Evolutionary conservation across 2,329 filamentous ascomycete species (phyloP), one percentile per base, ranked within the genome.

Genomic region (Apiospora phragmitis): DNA sequence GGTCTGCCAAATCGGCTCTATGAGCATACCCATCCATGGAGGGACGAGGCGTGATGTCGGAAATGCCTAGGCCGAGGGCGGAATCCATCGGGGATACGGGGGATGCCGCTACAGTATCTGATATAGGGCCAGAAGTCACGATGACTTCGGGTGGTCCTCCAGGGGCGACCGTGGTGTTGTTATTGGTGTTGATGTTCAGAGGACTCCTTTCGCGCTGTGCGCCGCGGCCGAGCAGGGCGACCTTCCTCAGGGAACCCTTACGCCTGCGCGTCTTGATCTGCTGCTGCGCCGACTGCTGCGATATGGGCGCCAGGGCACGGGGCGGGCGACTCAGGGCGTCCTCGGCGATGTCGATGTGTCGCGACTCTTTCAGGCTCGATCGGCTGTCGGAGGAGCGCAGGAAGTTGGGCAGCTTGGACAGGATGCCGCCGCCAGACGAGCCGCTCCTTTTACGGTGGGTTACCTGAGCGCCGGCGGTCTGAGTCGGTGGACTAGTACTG

Each of bases 191-290:
- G 26, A 81, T 84, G 26, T 79, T 81, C 71, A 86, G 75, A 24
- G 82, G 79, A 74, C 83, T 87, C 77, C 82, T 86, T 75, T 89
- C 90, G 72, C 88, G 86, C 79, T 88, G 90, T 69, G 86, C 89
- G 72, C 92, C 91, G 73, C 92, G 92, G 21, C 94, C 93, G 24
- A 97, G 86, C 67, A 97, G 85, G 35, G 94, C 94, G 14, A 93
- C 94, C 81, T 97, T 97, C 71, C 95, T 89, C 79, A 98, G 85
- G 14, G 95, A 97, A 4, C 94, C 94, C 79, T 93, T 93, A 71
- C 95, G 89, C 76, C 91, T 91, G 70, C 94, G 86, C 65, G 89
- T 89, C 79, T 83, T 87, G 45, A 55, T 49, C 32, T 70, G 69
- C 43, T 70, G 67, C 71, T 86, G 84, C 74, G 82, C 79, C 72